Base-by-base conservation (phyloP, 331 rosid species). In the Ulmus americana region DNA sequence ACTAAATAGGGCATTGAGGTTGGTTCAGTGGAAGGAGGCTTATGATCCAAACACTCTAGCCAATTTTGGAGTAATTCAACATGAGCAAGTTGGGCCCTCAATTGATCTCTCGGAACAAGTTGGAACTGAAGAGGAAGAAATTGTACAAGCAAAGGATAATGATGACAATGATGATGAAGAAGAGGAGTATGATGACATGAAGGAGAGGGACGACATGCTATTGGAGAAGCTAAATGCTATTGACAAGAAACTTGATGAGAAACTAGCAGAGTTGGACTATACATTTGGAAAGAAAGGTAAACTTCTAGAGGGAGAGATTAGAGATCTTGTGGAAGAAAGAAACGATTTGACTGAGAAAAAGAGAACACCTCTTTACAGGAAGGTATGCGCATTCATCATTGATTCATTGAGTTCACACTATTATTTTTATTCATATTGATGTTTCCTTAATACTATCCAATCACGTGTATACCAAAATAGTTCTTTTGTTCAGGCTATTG, bases 271-370 rank as follows among this genome's bases (percentile, higher is more conserved):
- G 46, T 83, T 92, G 67, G 95, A 87, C 66, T 87, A 85, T 76
- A 92, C 95, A 0, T 92, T 92, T 76, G 97, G 98, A 63, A 86
- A 78, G 83, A 90, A 84, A 85, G 98, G 98, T 35, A 89, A 87
- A 77, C 77, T 74, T 61, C 70, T 92, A 13, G 98, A 92, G 81
- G 97, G 80, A 80, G 95, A 87, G 72, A 89, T 92, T 55, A 86
- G 85, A 77, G 89, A 87, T 77, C 95, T 92, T 62, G 98, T 95
- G 6, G 98, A 89, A 85, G 98, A 89, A 82, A 85, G 97, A 81
- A 92, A 92, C 74, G 76, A 82, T 55, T 72, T 92, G 74, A 86
- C 95, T 16, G 96, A 92, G 85, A 79, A 85, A 77, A 88, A 87
- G 83, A 85, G 94, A 77, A 80, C 56, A 56, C 96, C 98, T 10